Evolutionary conservation across 129 eudicot species (phyloP).

Genomic region (Lactuca saligna): DNA sequence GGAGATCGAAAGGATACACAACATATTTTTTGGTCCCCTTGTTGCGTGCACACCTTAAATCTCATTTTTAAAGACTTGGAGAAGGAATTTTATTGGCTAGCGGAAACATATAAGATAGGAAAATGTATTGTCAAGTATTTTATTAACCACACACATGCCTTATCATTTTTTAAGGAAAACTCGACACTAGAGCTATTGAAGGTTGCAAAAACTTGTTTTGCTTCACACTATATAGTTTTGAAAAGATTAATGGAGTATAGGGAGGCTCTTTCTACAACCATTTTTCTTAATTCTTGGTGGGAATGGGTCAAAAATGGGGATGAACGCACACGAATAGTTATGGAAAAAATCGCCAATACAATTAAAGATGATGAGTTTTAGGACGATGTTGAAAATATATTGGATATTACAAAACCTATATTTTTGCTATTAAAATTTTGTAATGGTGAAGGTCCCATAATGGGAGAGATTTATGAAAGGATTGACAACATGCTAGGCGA

Average conservation of each 20-base stretch:
- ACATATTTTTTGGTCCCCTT: neutral
- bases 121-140: conserved; percentile 1
- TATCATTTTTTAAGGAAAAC: conserved; percentile 1
- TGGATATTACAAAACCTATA: too few species aligned
- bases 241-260: conserved; percentile 5
- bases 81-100: too few species aligned
- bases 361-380: too few species aligned
- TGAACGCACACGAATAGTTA: neutral
- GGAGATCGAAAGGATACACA: neutral
- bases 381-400: too few species aligned
- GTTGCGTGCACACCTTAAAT: too few species aligned
- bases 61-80: conserved; percentile 13
- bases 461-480: too few species aligned
- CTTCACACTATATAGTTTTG: neutral
- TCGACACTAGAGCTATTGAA: neutral
- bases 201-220: neutral
- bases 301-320: neutral
- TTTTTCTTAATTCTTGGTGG: neutral
- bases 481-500: too few species aligned
- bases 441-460: too few species aligned
- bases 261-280: conserved; percentile 15
- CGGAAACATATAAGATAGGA: neutral
- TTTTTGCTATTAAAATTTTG: too few species aligned
- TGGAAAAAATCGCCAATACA: too few species aligned
- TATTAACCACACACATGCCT: conserved; percentile 1